Percentiles rank a stretch among this genome's conserved stretches.
Conservation (phyloP, 371 early-diverging fungal genomes). For the Circinella minor region DNA sequence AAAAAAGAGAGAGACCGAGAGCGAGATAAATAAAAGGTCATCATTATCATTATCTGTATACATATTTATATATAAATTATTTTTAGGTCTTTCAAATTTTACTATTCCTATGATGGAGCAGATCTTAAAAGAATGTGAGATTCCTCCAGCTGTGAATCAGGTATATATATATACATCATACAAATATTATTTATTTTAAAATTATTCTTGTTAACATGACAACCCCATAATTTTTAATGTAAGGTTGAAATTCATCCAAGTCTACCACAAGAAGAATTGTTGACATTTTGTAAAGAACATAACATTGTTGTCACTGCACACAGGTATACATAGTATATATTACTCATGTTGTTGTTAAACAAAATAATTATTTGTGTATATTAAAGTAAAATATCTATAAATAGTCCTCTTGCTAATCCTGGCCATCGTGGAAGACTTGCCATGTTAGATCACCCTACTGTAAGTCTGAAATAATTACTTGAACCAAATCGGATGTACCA, state of each 20-base stretch:
- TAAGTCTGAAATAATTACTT: not conserved
- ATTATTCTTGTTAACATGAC: no score
- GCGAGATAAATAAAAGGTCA: not conserved
- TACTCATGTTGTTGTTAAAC: no score
- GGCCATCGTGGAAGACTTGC: conserved; percentile 50
- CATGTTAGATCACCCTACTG: conserved; percentile 77
- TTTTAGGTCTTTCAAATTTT: conserved; percentile 59
- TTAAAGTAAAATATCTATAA: no score
- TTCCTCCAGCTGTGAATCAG: conserved; percentile 87
- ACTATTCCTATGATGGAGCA: conserved; percentile 71
- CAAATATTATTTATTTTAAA: no score
- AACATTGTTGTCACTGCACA: conserved; percentile 50
- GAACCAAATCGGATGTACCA: no score
- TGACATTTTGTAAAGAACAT: conserved; percentile 40
- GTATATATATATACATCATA: conserved; percentile 10
- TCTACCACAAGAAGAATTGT: conserved; percentile 47
- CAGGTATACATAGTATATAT: conserved; percentile 5
- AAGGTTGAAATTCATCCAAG: conserved; percentile 71
- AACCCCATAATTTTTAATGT: no score
- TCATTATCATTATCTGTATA: conserved; percentile 37
- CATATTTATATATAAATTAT: conserved; percentile 40
- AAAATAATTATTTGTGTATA: no score
- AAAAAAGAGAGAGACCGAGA: not conserved
- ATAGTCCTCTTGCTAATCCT: conserved; percentile 45
- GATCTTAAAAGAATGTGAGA: conserved; percentile 66